Evolutionary conservation across 176 grass and related monocot genomes (phyloP).

Genomic region (Secale cereale): DNA sequence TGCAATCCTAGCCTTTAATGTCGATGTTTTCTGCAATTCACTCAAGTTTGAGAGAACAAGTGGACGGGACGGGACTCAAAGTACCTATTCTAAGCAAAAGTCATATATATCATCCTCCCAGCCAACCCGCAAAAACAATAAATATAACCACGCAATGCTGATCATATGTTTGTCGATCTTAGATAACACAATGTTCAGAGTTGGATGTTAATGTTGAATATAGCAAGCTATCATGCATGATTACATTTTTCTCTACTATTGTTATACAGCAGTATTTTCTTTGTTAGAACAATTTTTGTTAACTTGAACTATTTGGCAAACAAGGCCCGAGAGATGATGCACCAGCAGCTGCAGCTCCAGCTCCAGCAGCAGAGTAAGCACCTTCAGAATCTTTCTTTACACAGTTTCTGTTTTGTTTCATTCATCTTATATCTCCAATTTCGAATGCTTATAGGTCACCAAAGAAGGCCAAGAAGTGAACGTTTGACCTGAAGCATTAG

Average conservation of each 20-base stretch:
- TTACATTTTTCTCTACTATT: not conserved
- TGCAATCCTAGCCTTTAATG: too few species aligned
- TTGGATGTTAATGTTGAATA: not conserved
- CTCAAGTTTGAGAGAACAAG: too few species aligned
- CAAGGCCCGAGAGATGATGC: slow-evolving; percentile 17
- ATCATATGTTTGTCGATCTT: not conserved
- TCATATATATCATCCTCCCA: too few species aligned
- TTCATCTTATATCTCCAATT: not conserved
- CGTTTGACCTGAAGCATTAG: slow-evolving; percentile 26
- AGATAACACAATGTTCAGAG: not conserved
- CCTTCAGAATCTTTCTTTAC: not conserved
- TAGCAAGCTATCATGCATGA: not conserved
- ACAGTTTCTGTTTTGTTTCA: not conserved
- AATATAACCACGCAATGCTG: too few species aligned
- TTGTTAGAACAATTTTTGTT: not conserved
- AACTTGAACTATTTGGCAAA: not conserved
- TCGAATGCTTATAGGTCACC: slow-evolving; percentile 26
- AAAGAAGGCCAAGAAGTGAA: slow-evolving; percentile 58
- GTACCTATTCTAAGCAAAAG: too few species aligned
- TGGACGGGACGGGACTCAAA: too few species aligned
- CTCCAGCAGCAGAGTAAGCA: too few species aligned
- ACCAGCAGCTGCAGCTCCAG: not conserved
- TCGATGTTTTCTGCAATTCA: too few species aligned
- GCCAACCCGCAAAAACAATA: too few species aligned
- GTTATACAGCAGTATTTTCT: not conserved